Evolutionary conservation across 768 basidiomycete genomes (phyloP).

Genomic region (Pleurotus salmoneostramineus): DNA sequence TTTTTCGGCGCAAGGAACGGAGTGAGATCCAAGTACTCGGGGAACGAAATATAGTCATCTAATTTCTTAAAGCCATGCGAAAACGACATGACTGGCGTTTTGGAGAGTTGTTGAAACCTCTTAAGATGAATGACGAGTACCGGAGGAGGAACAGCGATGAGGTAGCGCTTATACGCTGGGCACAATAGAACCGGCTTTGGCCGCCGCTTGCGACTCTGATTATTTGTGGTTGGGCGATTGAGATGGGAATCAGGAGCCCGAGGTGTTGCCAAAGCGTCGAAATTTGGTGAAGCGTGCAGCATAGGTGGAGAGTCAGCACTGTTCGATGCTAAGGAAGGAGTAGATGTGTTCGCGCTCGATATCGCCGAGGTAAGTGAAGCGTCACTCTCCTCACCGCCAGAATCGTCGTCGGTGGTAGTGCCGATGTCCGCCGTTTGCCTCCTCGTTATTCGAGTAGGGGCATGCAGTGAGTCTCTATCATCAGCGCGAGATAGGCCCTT

Average conservation of each 20-base stretch:
- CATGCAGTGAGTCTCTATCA: slow-evolving; percentile 12
- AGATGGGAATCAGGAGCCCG: neutral
- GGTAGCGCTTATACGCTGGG: slow-evolving; percentile 91
- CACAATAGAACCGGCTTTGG: slow-evolving; percentile 69
- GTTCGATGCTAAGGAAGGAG: slow-evolving; percentile 12
- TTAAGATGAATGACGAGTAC: slow-evolving; percentile 92
- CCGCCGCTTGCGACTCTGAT: slow-evolving; percentile 17
- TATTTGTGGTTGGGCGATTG: slow-evolving; percentile 10
- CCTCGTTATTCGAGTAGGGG: slow-evolving; percentile 12
- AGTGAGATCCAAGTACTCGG: slow-evolving; percentile 77
- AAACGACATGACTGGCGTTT: slow-evolving; percentile 57
- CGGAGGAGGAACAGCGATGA: slow-evolving; percentile 82
- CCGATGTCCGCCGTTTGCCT: slow-evolving; percentile 11
- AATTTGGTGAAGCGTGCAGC: neutral
- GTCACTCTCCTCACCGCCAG: slow-evolving; percentile 35
- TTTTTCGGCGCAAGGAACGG: slow-evolving; percentile 84
- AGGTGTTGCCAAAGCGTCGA: slow-evolving; percentile 3
- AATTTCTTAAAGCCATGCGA: slow-evolving; percentile 81
- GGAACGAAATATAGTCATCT: slow-evolving; percentile 90
- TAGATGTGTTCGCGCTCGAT: slow-evolving; percentile 14
- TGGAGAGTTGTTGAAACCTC: slow-evolving; percentile 84
- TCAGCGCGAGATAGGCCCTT: slow-evolving; percentile 12
- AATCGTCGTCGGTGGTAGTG: slow-evolving; percentile 4
- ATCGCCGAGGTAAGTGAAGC: slow-evolving; percentile 27
- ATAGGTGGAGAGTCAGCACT: slow-evolving; percentile 4